Conservation (phyloP, 2,329 filamentous ascomycete species). For the Myriosclerotinia scirpicola region DNA sequence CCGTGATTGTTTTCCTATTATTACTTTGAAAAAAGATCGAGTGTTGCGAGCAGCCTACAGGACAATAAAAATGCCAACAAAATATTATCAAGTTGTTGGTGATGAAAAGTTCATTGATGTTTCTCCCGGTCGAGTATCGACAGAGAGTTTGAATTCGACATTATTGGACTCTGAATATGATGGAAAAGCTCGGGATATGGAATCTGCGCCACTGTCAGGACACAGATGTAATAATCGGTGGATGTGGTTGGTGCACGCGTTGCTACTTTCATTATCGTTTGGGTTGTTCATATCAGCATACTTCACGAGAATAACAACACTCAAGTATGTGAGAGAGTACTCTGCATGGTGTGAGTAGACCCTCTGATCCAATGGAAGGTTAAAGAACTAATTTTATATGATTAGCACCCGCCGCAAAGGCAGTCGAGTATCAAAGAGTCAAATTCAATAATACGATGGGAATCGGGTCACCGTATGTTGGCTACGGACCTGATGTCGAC, state of each 20-base stretch:
- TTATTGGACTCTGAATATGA: constrained; percentile 36
- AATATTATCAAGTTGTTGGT: constrained; percentile 34
- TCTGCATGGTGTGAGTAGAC: constrained; percentile 48
- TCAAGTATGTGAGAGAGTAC: constrained; percentile 42
- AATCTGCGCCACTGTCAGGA: constrained; percentile 4
- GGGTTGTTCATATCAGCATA: constrained; percentile 35
- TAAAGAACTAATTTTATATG: not conserved
- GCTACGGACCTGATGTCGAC: constrained; percentile 56
- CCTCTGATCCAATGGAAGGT: not conserved
- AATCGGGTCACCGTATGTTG: constrained; percentile 50
- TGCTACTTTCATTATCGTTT: constrained; percentile 35
- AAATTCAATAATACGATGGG: constrained; percentile 52
- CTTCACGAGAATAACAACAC: constrained; percentile 35
- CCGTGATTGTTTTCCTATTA: not conserved
- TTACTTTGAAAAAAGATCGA: not conserved
- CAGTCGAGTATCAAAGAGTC: constrained; percentile 51
- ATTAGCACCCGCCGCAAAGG: constrained; percentile 49
- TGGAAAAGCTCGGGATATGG: constrained; percentile 8
- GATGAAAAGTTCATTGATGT: constrained; percentile 35
- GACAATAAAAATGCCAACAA: constrained; percentile 30
- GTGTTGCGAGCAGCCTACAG: not conserved
- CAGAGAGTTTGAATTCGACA: constrained; percentile 29
- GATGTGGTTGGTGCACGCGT: constrained; percentile 38
- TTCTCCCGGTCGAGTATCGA: constrained; percentile 29
- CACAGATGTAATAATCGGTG: constrained; percentile 28